Percentiles rank a stretch among this genome's conserved stretches.
phyloP scores from a whole-genome alignment of 2,329 filamentous ascomycete species.

The Neopestalotiopsis clavispora region DNA sequence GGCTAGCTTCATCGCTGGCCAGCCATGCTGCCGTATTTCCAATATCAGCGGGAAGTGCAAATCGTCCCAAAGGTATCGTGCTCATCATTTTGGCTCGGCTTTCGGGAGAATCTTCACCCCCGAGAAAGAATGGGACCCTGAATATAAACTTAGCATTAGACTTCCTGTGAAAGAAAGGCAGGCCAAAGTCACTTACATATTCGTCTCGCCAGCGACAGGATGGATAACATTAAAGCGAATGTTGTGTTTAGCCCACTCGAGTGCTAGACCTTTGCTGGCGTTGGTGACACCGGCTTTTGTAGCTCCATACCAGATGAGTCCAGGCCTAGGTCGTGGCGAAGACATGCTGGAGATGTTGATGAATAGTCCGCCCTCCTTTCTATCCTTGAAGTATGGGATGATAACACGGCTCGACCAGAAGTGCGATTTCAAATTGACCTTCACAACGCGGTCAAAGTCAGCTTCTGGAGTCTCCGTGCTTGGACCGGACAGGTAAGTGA shows the following conservation, averaged over 20 bases:
- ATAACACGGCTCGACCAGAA: conserved; percentile 64
- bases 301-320: conserved; percentile 72
- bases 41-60: conserved; percentile 65
- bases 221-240: conserved; percentile 76
- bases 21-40: conserved; percentile 73
- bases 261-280: conserved; percentile 63
- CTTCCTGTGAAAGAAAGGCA: conserved; percentile 38
- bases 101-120: conserved; percentile 65
- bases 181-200: conserved; percentile 30
- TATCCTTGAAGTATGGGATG: conserved; percentile 61
- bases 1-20: conserved; percentile 71
- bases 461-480: conserved; percentile 66
- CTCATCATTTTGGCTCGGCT: conserved; percentile 60
- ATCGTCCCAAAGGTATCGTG: conserved; percentile 59
- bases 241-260: conserved; percentile 73
- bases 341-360: conserved; percentile 71
- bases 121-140: conserved; percentile 55
- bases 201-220: conserved; percentile 69
- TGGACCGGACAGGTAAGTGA: conserved; percentile 63
- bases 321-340: conserved; percentile 61
- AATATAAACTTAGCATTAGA: conserved; percentile 20
- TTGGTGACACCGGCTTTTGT: conserved; percentile 69
- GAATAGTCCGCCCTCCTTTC: conserved; percentile 52
- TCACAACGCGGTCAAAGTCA: conserved; percentile 70
- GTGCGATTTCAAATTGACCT: conserved; percentile 71